Base-by-base conservation (phyloP, 257 asterid genomes). In the Solanum appendiculatum region DNA sequence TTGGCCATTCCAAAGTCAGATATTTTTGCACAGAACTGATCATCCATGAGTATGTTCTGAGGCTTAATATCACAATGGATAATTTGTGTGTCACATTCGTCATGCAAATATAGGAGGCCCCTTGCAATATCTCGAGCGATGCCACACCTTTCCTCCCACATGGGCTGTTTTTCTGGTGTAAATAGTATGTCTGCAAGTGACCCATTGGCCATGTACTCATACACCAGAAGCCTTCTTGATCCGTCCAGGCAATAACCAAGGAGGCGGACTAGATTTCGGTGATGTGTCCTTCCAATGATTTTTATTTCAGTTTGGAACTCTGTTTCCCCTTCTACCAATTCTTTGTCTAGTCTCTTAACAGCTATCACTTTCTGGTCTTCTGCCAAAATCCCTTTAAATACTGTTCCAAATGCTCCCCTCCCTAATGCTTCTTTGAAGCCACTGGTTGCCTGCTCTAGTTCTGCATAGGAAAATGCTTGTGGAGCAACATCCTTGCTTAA, bases 31-130 rank as follows among this genome's bases (percentile, higher is more conserved):
- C 91, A 64, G 75, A 85, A 44, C 13, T 90, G 37, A 20, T 88
- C 90, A 37, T 93, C 91, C 92, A 94, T 88, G 73, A 93, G 93
- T 69, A 93, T 91, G 91, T 93, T 94, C 64, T 92, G 94, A 34
- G 95, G 94, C 42, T 94, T 92, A 36, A 93, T 93, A n/a, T 94
- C 94, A 15, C 96, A 92, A 21, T 94, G 98, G 66, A 94, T 93
- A 37, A 91, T 94, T 18, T 92, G 94, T 0, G 91, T 88, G n/a
- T 92, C 91, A 13, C 97, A 94, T 37, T 94, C 97, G 27, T 94
- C 92, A 5, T 94, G 96, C 83, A 94, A 82, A 82, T 94, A 94
- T 34, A 90, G 88, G 70, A 94, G 90, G 21, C 95, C 94, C 84
- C 92, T 89, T 1, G 93, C 93, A 56, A 94, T 87, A 51, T 92